Evolutionary conservation across 2,329 filamentous ascomycete species (phyloP), one percentile per base, ranked within the genome.

Genomic region (Dactylellina drechsleri): DNA sequence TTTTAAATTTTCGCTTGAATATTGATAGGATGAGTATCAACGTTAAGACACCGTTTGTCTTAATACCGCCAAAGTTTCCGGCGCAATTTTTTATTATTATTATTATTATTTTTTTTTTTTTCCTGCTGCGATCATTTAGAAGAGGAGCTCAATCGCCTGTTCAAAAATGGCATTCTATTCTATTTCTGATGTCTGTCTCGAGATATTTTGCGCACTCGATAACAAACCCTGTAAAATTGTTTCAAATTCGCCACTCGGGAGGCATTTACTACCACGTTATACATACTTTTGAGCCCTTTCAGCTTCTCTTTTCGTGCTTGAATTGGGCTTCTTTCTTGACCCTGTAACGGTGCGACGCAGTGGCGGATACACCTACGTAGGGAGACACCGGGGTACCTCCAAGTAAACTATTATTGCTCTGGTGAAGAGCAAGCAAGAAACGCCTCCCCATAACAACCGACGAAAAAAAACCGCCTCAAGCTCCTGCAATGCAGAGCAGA

Each of bases 241-340:
- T 75, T 75, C 71, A 75, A 54, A 75, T 75, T 75, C 71, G 71
- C 64, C 64, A 75, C 64, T 75, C 58, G 50, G 66, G 41, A 62
- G 50, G 45, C 66, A 70, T 70, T 62, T 50, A 62, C 40, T 70
- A 26, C 15, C 57, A 45, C 47, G 28, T 28, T n/a, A 66, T 61
- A 59, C 57, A 6, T 47, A 36, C 20, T 36, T 36, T 36, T 45
- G 26, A 50, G 40, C 36, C 10, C 23, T 45, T 23, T 62, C 66
- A 62, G 26, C 49, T 61, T 68, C 23, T 23, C 59, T 71, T 52
- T 71, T 64, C 59, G 28, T 65, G 66, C 59, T 71, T 71, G 64
- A 36, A 36, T 36, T 36, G 40, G 18, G 52, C 36, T 43, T 65
- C 20, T 41, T 47, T 36, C 4, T 47, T 18, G 43, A 62, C 43